Conservation (phyloP, 306 rosid genomes). For the Chamaecrista fasciculata region DNA sequence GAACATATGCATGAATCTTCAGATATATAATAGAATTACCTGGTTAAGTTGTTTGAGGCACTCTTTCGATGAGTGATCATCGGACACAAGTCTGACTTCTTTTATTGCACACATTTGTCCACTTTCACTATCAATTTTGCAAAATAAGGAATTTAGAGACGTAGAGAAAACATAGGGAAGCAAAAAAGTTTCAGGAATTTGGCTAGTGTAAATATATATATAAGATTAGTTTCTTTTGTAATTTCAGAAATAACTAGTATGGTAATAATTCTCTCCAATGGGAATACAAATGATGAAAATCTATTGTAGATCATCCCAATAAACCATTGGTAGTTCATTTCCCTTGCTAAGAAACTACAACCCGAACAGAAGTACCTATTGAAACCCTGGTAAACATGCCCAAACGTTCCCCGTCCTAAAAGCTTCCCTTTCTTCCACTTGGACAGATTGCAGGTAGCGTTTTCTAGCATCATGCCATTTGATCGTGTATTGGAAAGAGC, state of each 20-base stretch:
- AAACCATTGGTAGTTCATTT: slow-evolving; percentile 7
- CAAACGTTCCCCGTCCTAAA: slow-evolving; percentile 94
- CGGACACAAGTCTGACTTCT: slow-evolving; percentile 81
- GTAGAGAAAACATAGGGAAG: slow-evolving; percentile 20
- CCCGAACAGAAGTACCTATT: slow-evolving; percentile 54
- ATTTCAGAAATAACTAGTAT: not conserved
- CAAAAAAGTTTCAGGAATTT: slow-evolving; percentile 18
- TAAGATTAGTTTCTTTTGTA: not conserved
- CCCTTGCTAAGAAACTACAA: not conserved
- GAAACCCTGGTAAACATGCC: slow-evolving; percentile 91
- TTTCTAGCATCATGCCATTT: slow-evolving; percentile 38
- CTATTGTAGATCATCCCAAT: not conserved
- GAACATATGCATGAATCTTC: slow-evolving; percentile 1
- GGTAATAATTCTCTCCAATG: slow-evolving; percentile 5
- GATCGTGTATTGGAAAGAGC: slow-evolving; percentile 44
- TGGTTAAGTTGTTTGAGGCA: slow-evolving; percentile 95
- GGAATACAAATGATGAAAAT: not conserved
- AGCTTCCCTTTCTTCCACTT: slow-evolving; percentile 96
- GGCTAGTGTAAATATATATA: slow-evolving; percentile 7
- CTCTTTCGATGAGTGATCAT: slow-evolving; percentile 81
- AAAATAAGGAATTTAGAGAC: slow-evolving; percentile 27
- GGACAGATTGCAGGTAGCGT: slow-evolving; percentile 35
- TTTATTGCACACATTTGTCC: slow-evolving; percentile 99
- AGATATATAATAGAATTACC: slow-evolving; percentile 42
- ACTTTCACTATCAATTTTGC: slow-evolving; percentile 60